phyloP scores from a whole-genome alignment of 495 filamentous ascomycete species.

The Xylaria nigripes region DNA sequence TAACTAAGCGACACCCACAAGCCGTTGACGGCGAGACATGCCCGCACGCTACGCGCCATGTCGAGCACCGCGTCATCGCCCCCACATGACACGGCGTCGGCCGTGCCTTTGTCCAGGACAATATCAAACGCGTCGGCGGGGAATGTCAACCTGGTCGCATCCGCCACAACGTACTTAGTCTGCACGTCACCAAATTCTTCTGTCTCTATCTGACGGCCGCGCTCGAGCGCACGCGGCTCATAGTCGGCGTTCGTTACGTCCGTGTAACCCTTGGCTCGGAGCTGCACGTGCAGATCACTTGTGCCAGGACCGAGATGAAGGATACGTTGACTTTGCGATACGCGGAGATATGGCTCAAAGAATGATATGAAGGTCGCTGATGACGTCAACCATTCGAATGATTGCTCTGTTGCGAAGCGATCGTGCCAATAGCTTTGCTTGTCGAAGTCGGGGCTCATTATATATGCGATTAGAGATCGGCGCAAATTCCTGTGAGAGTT shows the following conservation, averaged over 20 bases:
- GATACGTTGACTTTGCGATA: constrained; percentile 13
- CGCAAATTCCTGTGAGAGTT: too few relatives aligned
- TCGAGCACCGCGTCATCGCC: constrained; percentile 19
- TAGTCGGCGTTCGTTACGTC: constrained; percentile 38
- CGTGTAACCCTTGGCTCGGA: constrained; percentile 23
- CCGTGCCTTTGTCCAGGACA: constrained; percentile 37
- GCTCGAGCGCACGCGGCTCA: constrained; percentile 32
- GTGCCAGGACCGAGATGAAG: constrained; percentile 37
- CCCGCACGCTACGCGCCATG: constrained; percentile 23
- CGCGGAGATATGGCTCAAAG: constrained; percentile 24
- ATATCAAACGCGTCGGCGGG: constrained; percentile 16
- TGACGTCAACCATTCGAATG: constrained; percentile 35
- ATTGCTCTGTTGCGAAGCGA: constrained; percentile 28
- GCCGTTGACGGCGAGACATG: constrained; percentile 20
- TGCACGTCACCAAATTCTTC: constrained; percentile 27
- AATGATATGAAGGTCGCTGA: constrained; percentile 29
- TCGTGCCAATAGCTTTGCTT: constrained; percentile 35
- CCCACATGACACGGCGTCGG: constrained; percentile 34
- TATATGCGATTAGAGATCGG: too few relatives aligned
- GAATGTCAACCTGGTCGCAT: constrained; percentile 22
- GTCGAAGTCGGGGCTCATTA: constrained; percentile 23
- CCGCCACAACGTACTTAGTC: constrained; percentile 29
- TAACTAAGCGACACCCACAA: constrained; percentile 37
- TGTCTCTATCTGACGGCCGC: constrained; percentile 26
- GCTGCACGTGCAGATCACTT: constrained; percentile 33